Evolutionary conservation across 352 stramenopile genomes (phyloP), one percentile per base, ranked within the genome.

Genomic region (Globisporangium acanthophoron): DNA sequence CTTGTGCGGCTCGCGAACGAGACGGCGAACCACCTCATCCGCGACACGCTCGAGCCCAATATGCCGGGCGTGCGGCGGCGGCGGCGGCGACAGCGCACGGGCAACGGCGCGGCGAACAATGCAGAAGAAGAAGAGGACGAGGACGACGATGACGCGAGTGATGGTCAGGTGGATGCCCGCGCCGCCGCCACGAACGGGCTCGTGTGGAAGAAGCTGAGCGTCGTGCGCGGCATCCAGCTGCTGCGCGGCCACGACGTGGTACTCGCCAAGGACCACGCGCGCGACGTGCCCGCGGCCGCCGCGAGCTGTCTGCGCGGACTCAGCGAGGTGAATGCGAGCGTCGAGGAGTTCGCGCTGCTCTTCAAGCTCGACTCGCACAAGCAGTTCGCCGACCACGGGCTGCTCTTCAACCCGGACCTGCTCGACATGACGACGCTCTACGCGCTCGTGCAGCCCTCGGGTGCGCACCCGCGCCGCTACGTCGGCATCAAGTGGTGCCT

Each of bases 401-500:
- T 94, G 59, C 66, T 91, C 7, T 94, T 92, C 40, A 89, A 92
- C 45, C 75, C 75, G 4, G 82, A 94, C 54, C 57, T 94, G 52
- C 53, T 90, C 39, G 80, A 90, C 52, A 80, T 83, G 54, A 54
- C 71, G 3, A 90, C 82, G 54, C 64, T 94, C 35, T 92, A 92
- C 68, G 74, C 81, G 43, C 61, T 94, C 21, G 80, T 91, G 45
- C 64, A 74, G 51, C 82, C 85, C 8, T 90, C 79, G 1, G 80
- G 77, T 5, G 73, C 87, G 41, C 78, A 92, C 56, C 85, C 85
- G 46, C 69, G 84, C 1, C 68, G 81, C 37, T 91, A 89, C 62
- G 81, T 92, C 16, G 85, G 79, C 41, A 79, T 92, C 61, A 90
- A 94, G 65, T 92, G 83, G 85, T 86, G 75, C 7, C 76, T 87